Evolutionary conservation across 2,329 filamentous ascomycete species (phyloP).

Genomic region (Diaporthe aspalathi): DNA sequence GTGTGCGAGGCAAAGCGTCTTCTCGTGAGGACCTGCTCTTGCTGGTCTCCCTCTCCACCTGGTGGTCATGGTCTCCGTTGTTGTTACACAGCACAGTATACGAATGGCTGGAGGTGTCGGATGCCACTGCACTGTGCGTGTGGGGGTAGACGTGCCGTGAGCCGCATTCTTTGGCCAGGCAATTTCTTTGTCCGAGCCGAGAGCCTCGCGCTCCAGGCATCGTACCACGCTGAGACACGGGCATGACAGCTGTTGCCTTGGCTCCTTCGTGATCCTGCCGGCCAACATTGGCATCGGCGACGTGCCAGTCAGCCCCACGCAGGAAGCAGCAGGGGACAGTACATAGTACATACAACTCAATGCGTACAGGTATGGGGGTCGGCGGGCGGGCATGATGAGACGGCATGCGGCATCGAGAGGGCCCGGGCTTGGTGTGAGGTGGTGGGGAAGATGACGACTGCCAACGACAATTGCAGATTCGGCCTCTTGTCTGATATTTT

Average conservation of each 20-base stretch:
- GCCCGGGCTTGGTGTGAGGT: background rate
- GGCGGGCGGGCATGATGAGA: background rate
- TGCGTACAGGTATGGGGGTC: background rate
- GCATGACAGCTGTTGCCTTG: conserved; percentile 16
- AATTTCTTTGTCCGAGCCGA: conserved; percentile 29
- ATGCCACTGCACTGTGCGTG: background rate
- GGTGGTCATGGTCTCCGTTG: background rate
- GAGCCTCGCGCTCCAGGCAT: conserved; percentile 13
- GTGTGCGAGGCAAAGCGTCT: background rate
- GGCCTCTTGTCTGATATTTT: conserved; percentile 19
- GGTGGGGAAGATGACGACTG: background rate
- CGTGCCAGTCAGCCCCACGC: background rate
- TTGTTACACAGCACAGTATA: background rate
- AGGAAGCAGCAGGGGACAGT: background rate
- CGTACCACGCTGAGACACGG: conserved; percentile 10
- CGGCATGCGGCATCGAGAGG: background rate
- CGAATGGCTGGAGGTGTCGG: background rate
- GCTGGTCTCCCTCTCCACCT: background rate
- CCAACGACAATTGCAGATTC: background rate
- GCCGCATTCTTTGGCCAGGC: background rate
- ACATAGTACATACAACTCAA: too few species aligned
- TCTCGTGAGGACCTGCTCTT: background rate
- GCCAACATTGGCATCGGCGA: background rate
- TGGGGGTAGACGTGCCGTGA: background rate
- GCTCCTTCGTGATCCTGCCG: background rate